Evolutionary conservation across 192 early-diverging fungal genomes (phyloP).

Genomic region (Coemansia sp.): DNA sequence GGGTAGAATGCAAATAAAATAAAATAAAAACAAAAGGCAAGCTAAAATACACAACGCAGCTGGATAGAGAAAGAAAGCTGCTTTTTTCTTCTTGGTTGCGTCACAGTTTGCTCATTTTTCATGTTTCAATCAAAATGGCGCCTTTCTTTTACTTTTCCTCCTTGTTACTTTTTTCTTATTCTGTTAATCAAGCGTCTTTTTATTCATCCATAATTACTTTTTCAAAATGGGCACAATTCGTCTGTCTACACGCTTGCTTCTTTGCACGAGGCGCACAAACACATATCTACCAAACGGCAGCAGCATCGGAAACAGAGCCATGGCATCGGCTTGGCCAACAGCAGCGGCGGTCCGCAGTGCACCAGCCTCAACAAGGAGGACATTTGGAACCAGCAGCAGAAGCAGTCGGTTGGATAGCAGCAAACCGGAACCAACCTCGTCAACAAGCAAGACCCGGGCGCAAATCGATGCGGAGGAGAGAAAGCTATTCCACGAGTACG

Average conservation of each 20-base stretch:
- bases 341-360: background rate
- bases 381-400: background rate
- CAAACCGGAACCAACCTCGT: too few relatives aligned
- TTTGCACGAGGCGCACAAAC: background rate
- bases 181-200: background rate
- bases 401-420: too few relatives aligned
- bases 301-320: background rate
- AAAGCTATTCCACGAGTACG: conserved; percentile 45
- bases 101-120: too few relatives aligned
- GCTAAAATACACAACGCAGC: background rate
- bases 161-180: background rate
- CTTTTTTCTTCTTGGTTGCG: background rate
- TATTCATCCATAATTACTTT: background rate
- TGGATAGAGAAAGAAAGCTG: too few relatives aligned
- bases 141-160: background rate
- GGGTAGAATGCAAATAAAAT: background rate
- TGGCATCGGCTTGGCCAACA: background rate
- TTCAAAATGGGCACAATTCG: background rate
- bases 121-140: background rate
- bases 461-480: too few relatives aligned
- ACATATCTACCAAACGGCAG: background rate
- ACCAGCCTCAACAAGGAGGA: background rate
- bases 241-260: background rate
- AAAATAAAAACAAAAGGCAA: background rate
- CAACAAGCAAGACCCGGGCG: too few relatives aligned